Conservation (phyloP, 148 eudicot species). For the Rhododendron ferrugineum region DNA sequence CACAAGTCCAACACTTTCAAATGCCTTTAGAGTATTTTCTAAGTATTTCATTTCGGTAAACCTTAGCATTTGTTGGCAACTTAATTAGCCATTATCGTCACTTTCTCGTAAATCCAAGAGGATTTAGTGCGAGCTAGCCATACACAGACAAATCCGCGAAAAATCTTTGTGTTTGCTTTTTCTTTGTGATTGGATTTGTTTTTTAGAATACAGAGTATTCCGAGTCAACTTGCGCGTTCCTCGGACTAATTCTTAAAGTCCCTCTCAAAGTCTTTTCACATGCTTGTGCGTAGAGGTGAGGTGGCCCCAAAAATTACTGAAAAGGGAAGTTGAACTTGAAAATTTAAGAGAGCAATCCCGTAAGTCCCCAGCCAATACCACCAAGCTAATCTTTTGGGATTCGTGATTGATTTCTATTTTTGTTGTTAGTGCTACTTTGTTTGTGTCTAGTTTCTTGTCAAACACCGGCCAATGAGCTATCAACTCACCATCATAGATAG, state of each 20-base stretch:
- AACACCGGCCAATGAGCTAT: not conserved
- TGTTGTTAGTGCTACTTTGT: not conserved
- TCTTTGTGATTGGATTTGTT: not conserved
- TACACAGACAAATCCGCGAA: not conserved
- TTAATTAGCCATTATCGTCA: not conserved
- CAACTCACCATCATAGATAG: not conserved
- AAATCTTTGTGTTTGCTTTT: not conserved
- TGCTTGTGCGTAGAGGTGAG: too few species aligned
- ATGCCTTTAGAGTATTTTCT: too few species aligned
- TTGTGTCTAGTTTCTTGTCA: not conserved
- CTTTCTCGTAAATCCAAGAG: not conserved
- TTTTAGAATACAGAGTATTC: too few species aligned
- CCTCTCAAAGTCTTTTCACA: too few species aligned
- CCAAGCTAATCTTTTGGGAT: not conserved
- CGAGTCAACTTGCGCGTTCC: too few species aligned
- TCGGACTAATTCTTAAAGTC: too few species aligned
- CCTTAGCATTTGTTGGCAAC: not conserved
- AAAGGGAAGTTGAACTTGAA: too few species aligned
- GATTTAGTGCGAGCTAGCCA: not conserved
- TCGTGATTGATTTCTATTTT: not conserved
- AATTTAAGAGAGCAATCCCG: too few species aligned
- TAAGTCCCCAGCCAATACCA: not conserved
- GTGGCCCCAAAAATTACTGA: too few species aligned
- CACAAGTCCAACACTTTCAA: not conserved
- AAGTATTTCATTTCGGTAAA: too few species aligned